Percentiles rank a stretch among this genome's conserved stretches.
phyloP scores from a whole-genome alignment of 345 rosid genomes.

The Kernera saxatilis region DNA sequence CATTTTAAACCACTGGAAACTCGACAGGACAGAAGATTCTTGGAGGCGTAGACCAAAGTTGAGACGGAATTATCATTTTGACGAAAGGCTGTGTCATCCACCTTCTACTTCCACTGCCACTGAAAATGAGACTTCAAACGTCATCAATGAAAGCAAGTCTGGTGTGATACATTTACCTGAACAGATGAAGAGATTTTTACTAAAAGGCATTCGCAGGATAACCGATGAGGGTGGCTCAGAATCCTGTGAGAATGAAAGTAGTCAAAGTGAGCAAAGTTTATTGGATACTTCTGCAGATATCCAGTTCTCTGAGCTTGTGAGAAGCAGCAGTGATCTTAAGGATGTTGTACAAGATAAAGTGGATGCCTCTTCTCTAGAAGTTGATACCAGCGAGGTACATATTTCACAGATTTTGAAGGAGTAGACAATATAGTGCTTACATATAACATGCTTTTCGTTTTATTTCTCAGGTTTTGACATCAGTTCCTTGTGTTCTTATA shows the following conservation, averaged over 20 bases:
- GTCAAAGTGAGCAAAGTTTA: constrained; percentile 39
- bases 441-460: constrained; percentile 18
- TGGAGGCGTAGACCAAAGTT: constrained; percentile 95
- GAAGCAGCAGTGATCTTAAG: constrained; percentile 56
- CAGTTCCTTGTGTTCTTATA: constrained; percentile 80
- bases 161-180: constrained; percentile 88
- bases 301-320: constrained; percentile 39
- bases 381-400: constrained; percentile 70
- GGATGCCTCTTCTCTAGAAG: constrained; percentile 62
- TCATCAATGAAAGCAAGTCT: constrained; percentile 48
- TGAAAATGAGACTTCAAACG: constrained; percentile 39
- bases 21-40: constrained; percentile 93
- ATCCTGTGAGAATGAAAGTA: constrained; percentile 51
- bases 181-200: constrained; percentile 89
- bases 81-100: constrained; percentile 69
- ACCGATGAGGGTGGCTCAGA: constrained; percentile 81
- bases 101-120: constrained; percentile 42
- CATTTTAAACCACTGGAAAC: constrained; percentile 75
- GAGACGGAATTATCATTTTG: constrained; percentile 88
- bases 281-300: constrained; percentile 49
- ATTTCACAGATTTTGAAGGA: constrained; percentile 10
- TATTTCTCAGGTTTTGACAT: constrained; percentile 60
- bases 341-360: constrained; percentile 50
- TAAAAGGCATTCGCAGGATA: constrained; percentile 76
- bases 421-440: neutral